These are phyloP conservation scores for Adansonia grandidieri DNA, from an alignment of 441 rosid genomes.

Conservation along the genomic window DNA sequence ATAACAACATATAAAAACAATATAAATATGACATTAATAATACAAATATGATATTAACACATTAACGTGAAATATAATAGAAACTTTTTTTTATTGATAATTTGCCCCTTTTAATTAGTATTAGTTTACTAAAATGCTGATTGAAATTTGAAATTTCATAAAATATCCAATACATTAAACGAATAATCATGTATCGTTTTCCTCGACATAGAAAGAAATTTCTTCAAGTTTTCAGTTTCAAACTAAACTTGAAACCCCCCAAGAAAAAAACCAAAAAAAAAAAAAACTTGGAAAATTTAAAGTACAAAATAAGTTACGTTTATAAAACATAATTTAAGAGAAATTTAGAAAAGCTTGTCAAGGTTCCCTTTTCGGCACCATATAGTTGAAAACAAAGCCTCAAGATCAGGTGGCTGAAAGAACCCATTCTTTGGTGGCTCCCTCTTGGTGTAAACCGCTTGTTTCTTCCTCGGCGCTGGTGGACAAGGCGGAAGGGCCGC, in stretches of 20 bases:
- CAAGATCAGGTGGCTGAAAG: slow-evolving; percentile 79
- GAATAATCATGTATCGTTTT: not conserved
- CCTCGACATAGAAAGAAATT: not conserved
- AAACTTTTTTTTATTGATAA: not conserved
- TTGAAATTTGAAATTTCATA: not conserved
- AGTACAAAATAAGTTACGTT: not conserved
- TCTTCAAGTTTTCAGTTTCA: not conserved
- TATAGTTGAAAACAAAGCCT: slow-evolving; percentile 46
- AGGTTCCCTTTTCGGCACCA: slow-evolving; percentile 37
- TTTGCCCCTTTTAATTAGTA: too few relatives aligned
- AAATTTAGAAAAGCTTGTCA: slow-evolving; percentile 11
- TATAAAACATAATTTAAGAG: not conserved
- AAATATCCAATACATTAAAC: not conserved
- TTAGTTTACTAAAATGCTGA: not conserved
- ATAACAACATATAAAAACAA: too few relatives aligned
- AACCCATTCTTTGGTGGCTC: slow-evolving; percentile 66
- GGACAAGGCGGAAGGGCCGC: slow-evolving; percentile 53
- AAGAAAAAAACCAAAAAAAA: not conserved
- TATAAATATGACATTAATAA: too few relatives aligned
- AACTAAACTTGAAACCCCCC: not conserved
- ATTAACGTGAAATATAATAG: too few relatives aligned
- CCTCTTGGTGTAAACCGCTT: slow-evolving; percentile 26
- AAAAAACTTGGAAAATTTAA: not conserved
- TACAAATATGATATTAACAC: too few relatives aligned
- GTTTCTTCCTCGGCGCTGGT: slow-evolving; percentile 71